Percentiles rank a stretch among this genome's conserved stretches.
phyloP scores from a whole-genome alignment of 2,329 filamentous ascomycete genomes.

The Exophiala aquamarina region DNA sequence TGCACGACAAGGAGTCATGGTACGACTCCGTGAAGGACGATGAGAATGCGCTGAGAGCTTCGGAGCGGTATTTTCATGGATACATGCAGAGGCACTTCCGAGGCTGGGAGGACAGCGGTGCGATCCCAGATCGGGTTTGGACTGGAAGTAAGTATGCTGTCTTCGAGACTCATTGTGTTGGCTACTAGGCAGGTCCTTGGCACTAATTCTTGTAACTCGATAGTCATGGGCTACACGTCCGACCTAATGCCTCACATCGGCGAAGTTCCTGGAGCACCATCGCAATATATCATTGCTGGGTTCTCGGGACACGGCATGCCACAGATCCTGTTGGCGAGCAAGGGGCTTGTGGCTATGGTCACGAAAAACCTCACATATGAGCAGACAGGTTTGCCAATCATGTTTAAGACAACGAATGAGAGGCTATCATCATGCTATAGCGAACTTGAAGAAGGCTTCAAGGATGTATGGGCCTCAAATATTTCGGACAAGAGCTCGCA shows the following conservation, averaged over 20 bases:
- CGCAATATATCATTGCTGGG: conserved; percentile 57
- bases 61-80: conserved; percentile 38
- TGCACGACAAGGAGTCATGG: conserved; percentile 41
- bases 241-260: conserved; percentile 55
- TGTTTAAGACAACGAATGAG: conserved; percentile 28
- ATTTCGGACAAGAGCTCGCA: no score
- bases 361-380: conserved; percentile 30
- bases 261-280: conserved; percentile 40
- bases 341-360: conserved; percentile 59
- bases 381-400: conserved; percentile 31
- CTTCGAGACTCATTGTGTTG: no score
- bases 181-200: conserved; percentile 9
- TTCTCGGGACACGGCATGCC: conserved; percentile 70
- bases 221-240: conserved; percentile 52
- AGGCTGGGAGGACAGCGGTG: conserved; percentile 36
- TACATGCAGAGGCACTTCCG: conserved; percentile 38
- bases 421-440: background rate
- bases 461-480: conserved; percentile 5
- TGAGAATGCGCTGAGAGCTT: conserved; percentile 46
- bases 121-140: conserved; percentile 36
- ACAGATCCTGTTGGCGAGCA: conserved; percentile 48
- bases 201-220: background rate
- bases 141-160: conserved; percentile 38
- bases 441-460: conserved; percentile 1
- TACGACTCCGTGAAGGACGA: conserved; percentile 46